A percentile compares a stretch with the other conserved stretches of the same genome.
These are phyloP conservation scores for Neurospora africana DNA, from an alignment of 495 filamentous ascomycete genomes.

Conservation along the genomic window DNA sequence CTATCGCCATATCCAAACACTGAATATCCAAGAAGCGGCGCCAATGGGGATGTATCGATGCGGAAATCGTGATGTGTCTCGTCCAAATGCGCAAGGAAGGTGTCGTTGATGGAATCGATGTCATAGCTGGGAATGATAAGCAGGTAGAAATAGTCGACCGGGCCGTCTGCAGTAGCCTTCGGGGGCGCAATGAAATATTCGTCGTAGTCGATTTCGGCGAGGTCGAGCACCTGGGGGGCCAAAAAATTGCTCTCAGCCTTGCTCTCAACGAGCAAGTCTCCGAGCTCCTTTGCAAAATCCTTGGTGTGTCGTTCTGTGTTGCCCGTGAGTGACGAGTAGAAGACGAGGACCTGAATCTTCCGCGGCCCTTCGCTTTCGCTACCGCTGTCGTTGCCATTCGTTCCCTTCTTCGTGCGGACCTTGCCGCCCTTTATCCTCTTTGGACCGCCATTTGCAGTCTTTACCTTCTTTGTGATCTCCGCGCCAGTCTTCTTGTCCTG, in stretches of 20 bases:
- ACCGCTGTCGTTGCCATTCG: slow-evolving; percentile 11
- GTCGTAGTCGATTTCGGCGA: slow-evolving; percentile 80
- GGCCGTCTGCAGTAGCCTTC: slow-evolving; percentile 27
- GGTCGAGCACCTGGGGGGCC: slow-evolving; percentile 58
- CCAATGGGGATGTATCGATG: slow-evolving; percentile 79
- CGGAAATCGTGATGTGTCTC: slow-evolving; percentile 95
- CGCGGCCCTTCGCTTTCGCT: slow-evolving; percentile 9
- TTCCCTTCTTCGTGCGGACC: slow-evolving; percentile 18
- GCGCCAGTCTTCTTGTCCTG: background rate
- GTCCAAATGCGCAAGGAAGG: slow-evolving; percentile 68
- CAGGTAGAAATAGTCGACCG: slow-evolving; percentile 63
- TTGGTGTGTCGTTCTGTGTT: slow-evolving; percentile 62
- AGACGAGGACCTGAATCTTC: slow-evolving; percentile 66
- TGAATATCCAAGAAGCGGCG: slow-evolving; percentile 67
- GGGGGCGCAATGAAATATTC: slow-evolving; percentile 70
- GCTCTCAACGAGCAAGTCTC: slow-evolving; percentile 13
- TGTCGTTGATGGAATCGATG: slow-evolving; percentile 78
- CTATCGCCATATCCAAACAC: slow-evolving; percentile 91
- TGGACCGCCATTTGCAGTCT: slow-evolving; percentile 21
- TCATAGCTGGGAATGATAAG: slow-evolving; percentile 81
- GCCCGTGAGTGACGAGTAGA: slow-evolving; percentile 77
- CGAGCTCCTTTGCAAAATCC: slow-evolving; percentile 43
- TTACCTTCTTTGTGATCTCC: slow-evolving; percentile 1
- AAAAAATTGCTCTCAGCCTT: slow-evolving; percentile 31
- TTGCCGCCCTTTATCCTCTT: slow-evolving; percentile 40